phyloP scores from a whole-genome alignment of 2,329 filamentous ascomycete species.

The Microsporum audouinii region DNA sequence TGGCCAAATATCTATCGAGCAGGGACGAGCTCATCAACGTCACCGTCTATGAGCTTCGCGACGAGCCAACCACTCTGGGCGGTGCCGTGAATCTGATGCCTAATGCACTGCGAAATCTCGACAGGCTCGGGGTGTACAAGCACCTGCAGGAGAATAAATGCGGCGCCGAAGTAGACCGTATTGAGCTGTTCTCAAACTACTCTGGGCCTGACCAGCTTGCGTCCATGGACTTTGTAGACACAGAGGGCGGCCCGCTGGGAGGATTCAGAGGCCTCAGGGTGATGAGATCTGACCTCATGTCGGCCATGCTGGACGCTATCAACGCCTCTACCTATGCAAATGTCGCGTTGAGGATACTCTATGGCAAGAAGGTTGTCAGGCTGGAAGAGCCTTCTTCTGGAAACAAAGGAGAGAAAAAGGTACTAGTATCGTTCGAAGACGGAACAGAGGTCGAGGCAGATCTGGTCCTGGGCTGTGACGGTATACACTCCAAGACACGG shows the following conservation, averaged over 20 bases:
- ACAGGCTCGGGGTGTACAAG: conserved; percentile 33
- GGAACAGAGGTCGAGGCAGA: conserved; percentile 31
- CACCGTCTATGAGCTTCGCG: conserved; percentile 23
- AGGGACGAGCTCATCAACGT: conserved; percentile 8
- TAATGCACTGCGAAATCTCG: conserved; percentile 22
- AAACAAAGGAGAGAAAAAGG: conserved; percentile 34
- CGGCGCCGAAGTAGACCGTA: neutral
- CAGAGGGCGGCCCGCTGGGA: conserved; percentile 22
- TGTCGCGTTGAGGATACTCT: conserved; percentile 21
- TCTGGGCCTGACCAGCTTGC: conserved; percentile 43
- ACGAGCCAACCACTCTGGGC: conserved; percentile 22
- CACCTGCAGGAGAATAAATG: conserved; percentile 33
- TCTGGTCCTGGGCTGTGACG: conserved; percentile 47
- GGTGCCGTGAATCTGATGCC: conserved; percentile 22
- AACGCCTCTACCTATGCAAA: neutral
- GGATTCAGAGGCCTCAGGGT: conserved; percentile 41
- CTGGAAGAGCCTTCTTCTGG: conserved; percentile 38
- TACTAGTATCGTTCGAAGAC: conserved; percentile 40
- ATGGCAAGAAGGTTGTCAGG: conserved; percentile 33
- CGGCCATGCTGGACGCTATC: conserved; percentile 31
- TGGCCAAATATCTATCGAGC: conserved; percentile 11
- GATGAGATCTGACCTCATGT: conserved; percentile 43
- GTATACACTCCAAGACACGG: conserved; percentile 48
- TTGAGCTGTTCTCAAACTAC: conserved; percentile 1
- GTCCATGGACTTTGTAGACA: conserved; percentile 31